These are phyloP conservation scores for Tillandsia fasciculata DNA, from an alignment of 176 grass and related monocot species.

Conservation along the genomic window DNA sequence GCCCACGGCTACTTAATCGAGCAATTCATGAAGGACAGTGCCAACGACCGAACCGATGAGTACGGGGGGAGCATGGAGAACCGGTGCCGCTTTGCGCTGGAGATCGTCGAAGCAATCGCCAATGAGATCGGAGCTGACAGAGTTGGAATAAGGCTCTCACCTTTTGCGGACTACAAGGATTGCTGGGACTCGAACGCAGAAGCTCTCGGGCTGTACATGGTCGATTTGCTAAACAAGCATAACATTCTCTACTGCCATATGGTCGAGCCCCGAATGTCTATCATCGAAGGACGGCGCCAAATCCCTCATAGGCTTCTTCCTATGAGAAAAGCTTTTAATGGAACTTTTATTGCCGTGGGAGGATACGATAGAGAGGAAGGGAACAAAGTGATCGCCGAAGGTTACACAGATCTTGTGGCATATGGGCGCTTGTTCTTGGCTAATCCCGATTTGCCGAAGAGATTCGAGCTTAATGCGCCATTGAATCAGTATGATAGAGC, in stretches of 20 bases:
- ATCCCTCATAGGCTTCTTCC: constrained; percentile 24
- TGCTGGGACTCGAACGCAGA: constrained; percentile 38
- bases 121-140: neutral
- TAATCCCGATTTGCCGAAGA: too few relatives aligned
- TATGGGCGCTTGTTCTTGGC: constrained; percentile 7
- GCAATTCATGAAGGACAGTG: constrained; percentile 13
- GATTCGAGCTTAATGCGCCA: neutral
- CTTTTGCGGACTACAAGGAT: constrained; percentile 23
- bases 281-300: constrained; percentile 6
- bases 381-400: constrained; percentile 24
- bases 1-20: constrained; percentile 11
- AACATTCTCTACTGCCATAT: constrained; percentile 29
- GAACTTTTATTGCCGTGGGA: constrained; percentile 26
- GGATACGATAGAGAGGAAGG: constrained; percentile 42
- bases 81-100: constrained; percentile 8
- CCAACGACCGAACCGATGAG: constrained; percentile 7
- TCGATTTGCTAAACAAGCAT: constrained; percentile 20
- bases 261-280: constrained; percentile 24
- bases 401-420: constrained; percentile 32
- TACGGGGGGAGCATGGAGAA: constrained; percentile 14
- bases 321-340: constrained; percentile 30
- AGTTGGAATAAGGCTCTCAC: constrained; percentile 9
- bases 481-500: neutral
- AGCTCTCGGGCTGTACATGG: constrained; percentile 19
- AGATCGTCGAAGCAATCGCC: neutral